Evolutionary conservation across 2,329 filamentous ascomycete species (phyloP).

Genomic region (Pseudogymnoascus sp.): DNA sequence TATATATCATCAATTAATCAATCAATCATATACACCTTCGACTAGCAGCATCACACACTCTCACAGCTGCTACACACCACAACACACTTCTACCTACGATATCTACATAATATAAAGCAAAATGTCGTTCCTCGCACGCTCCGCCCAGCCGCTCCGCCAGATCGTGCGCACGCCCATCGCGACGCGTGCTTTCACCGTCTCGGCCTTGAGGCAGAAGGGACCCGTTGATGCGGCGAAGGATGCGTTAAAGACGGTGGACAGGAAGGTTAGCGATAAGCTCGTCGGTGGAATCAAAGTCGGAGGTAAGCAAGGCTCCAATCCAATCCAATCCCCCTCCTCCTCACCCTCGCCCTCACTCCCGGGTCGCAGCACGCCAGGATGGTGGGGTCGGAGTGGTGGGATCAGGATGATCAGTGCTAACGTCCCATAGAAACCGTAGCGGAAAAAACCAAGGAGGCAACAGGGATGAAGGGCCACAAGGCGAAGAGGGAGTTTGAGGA

Average conservation of each 20-base stretch:
- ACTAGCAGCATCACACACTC: not conserved
- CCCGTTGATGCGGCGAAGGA: conserved; percentile 47
- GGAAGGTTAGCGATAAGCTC: conserved; percentile 51
- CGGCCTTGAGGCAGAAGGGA: not conserved
- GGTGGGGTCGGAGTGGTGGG: no score
- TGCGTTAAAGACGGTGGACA: conserved; percentile 50
- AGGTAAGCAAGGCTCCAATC: no score
- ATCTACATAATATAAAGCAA: not conserved
- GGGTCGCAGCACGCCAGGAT: no score
- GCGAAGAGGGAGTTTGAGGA: conserved; percentile 15
- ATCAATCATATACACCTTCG: not conserved
- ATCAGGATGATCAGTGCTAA: no score
- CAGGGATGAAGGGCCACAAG: conserved; percentile 23
- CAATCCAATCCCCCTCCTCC: no score
- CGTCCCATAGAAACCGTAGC: conserved; percentile 28
- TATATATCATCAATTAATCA: no score
- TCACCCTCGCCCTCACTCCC: no score
- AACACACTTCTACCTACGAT: not conserved
- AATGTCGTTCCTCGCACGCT: conserved; percentile 1
- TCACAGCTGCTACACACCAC: not conserved
- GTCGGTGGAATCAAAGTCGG: conserved; percentile 53
- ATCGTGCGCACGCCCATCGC: not conserved
- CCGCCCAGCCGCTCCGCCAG: not conserved
- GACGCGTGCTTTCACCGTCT: not conserved
- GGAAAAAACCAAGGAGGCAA: conserved; percentile 42